Conservation (phyloP, 208 protist species). For the Crithidia thermophila region DNA sequence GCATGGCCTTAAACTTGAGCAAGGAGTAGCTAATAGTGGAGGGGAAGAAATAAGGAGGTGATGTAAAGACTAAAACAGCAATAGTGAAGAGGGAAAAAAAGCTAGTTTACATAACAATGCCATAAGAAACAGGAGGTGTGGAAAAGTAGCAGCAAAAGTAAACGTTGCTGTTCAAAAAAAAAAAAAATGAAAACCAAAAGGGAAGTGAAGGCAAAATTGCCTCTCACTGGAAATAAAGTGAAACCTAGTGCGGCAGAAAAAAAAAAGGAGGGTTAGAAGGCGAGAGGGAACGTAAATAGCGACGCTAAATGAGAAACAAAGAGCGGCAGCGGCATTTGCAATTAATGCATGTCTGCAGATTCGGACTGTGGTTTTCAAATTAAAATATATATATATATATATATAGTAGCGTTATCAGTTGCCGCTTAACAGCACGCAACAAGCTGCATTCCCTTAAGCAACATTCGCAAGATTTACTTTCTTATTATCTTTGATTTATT, state of each 20-base stretch:
- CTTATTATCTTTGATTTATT: too few species aligned
- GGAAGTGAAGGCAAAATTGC: too few species aligned
- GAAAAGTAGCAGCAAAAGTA: not conserved
- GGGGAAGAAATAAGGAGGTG: not conserved
- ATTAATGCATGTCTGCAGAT: too few species aligned
- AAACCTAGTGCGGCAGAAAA: too few species aligned
- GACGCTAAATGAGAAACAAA: not conserved
- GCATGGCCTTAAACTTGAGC: not conserved
- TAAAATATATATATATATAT: slow-evolving; percentile 3
- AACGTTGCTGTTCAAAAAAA: not conserved
- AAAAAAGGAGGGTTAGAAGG: too few species aligned
- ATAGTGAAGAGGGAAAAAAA: not conserved
- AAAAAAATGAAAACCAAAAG: too few species aligned
- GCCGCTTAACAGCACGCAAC: not conserved
- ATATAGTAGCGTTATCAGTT: not conserved
- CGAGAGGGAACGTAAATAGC: not conserved
- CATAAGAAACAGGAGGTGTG: not conserved
- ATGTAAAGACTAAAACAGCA: not conserved
- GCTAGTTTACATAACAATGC: not conserved
- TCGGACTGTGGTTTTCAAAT: not conserved
- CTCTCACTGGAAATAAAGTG: too few species aligned
- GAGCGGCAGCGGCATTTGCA: too few species aligned
- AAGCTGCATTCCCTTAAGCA: too few species aligned
- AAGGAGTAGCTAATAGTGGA: not conserved
- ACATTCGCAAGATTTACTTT: not conserved